Percentiles rank a stretch among this genome's conserved stretches.
These are phyloP conservation scores for Vanilla planifolia DNA, from an alignment of 106 monocot species.

Conservation along the genomic window DNA sequence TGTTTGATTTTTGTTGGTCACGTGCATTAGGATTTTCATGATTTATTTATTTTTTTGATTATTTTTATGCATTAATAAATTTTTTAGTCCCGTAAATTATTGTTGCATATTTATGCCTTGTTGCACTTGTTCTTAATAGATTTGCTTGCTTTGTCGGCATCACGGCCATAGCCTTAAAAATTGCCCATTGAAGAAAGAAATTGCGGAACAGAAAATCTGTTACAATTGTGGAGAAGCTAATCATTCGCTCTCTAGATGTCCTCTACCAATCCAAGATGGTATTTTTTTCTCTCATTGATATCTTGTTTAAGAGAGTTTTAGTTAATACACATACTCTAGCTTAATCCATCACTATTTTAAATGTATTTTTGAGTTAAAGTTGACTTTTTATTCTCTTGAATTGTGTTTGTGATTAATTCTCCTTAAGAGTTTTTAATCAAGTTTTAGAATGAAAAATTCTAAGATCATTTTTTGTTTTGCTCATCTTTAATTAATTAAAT, in stretches of 20 bases:
- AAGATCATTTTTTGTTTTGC: no score
- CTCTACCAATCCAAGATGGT: conserved; percentile 77
- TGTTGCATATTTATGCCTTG: background rate
- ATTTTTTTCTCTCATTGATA: background rate
- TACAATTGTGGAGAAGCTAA: conserved; percentile 93
- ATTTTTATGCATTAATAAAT: no score
- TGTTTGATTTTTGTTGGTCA: no score
- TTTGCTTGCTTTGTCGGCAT: conserved; percentile 83
- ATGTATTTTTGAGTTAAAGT: background rate
- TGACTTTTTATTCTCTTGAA: background rate
- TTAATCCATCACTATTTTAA: no score
- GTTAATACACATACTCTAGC: no score
- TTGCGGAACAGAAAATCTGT: conserved; percentile 52
- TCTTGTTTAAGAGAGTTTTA: background rate
- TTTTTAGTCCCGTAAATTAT: no score
- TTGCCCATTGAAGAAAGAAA: conserved; percentile 60
- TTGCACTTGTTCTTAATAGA: conserved; percentile 29
- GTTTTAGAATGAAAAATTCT: no score
- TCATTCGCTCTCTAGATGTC: conserved; percentile 76
- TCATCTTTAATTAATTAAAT: no score
- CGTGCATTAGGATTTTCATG: no score
- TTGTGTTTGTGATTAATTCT: background rate
- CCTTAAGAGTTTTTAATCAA: background rate
- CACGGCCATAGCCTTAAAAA: conserved; percentile 90
- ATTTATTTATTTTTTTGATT: no score